Evolutionary conservation across 2,329 filamentous ascomycete species (phyloP).

Genomic region (Neodidymelliopsis sp.): DNA sequence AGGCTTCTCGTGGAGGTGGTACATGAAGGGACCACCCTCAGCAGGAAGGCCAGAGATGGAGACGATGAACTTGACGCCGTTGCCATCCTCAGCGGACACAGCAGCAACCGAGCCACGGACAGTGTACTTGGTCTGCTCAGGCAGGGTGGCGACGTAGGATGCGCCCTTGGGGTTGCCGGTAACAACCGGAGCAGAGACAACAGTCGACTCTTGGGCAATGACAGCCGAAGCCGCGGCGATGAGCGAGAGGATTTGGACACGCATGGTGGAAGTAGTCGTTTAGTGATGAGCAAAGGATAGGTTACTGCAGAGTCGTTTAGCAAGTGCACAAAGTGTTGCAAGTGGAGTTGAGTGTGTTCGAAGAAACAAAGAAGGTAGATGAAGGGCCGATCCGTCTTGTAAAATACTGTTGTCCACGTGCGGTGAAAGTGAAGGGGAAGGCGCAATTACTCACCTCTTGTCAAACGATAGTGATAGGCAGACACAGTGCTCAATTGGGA

Average conservation of each 20-base stretch:
- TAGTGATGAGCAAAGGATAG: slow-evolving; percentile 18
- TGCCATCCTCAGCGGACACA: slow-evolving; percentile 43
- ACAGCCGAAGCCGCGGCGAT: slow-evolving; percentile 40
- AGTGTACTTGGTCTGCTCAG: slow-evolving; percentile 40
- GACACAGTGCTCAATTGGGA: slow-evolving; percentile 1
- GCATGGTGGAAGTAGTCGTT: slow-evolving; percentile 40
- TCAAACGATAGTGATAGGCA: slow-evolving; percentile 3
- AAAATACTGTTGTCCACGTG: no score
- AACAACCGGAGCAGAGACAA: slow-evolving; percentile 43
- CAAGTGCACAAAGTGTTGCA: background rate
- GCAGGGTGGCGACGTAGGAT: slow-evolving; percentile 50
- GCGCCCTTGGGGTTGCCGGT: slow-evolving; percentile 50
- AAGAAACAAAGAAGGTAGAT: background rate
- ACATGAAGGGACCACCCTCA: slow-evolving; percentile 55
- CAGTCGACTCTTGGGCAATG: slow-evolving; percentile 37
- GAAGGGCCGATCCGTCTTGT: no score
- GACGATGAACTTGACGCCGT: slow-evolving; percentile 52
- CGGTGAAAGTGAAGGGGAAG: slow-evolving; percentile 14
- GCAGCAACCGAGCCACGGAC: slow-evolving; percentile 48
- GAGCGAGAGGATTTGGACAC: slow-evolving; percentile 35
- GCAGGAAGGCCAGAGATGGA: slow-evolving; percentile 51
- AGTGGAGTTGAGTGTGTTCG: background rate
- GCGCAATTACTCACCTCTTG: slow-evolving; percentile 11
- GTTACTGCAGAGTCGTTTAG: slow-evolving; percentile 21
- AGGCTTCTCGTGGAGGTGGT: slow-evolving; percentile 56